These are phyloP conservation scores for Fistulinella staudtii DNA, from an alignment of 1,284 basidiomycete species.

Conservation along the genomic window DNA sequence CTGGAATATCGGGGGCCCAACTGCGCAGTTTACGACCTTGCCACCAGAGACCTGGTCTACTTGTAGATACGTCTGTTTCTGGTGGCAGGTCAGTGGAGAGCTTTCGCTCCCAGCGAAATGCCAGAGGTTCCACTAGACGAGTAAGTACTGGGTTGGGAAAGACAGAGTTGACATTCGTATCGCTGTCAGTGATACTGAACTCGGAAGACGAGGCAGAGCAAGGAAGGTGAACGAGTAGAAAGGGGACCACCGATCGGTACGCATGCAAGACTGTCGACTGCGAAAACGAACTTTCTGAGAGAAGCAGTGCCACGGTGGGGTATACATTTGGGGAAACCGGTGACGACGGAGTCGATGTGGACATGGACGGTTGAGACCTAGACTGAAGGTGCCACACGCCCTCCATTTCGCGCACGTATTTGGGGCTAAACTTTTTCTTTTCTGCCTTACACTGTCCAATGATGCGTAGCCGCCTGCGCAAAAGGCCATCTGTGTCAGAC, in stretches of 20 bases:
- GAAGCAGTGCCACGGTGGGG: slow-evolving; percentile 64
- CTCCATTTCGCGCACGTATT: slow-evolving; percentile 83
- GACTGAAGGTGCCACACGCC: slow-evolving; percentile 56
- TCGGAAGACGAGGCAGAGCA: too few species aligned
- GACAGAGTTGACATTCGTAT: slow-evolving; percentile 6
- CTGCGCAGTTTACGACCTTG: slow-evolving; percentile 18
- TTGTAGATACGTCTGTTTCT: too few species aligned
- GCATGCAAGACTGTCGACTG: slow-evolving; percentile 62
- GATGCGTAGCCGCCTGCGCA: slow-evolving; percentile 58
- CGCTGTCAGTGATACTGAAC: too few species aligned
- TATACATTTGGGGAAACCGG: slow-evolving; percentile 2
- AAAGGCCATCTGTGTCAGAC: slow-evolving; percentile 18
- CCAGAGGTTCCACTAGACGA: slow-evolving; percentile 19
- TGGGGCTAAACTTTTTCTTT: slow-evolving; percentile 72
- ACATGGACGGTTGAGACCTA: not conserved
- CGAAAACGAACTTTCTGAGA: slow-evolving; percentile 77
- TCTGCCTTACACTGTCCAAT: slow-evolving; percentile 90
- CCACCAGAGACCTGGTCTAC: slow-evolving; percentile 55
- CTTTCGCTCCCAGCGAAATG: slow-evolving; percentile 72
- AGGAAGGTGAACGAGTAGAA: slow-evolving; percentile 75
- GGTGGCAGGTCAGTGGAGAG: too few species aligned
- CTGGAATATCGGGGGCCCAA: slow-evolving; percentile 18
- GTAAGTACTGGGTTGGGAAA: slow-evolving; percentile 24
- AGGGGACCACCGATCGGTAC: slow-evolving; percentile 66
- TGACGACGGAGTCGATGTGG: too few species aligned